A percentile compares a stretch with the other conserved stretches of the same genome.
These are phyloP conservation scores for Lachancea quebecensis DNA, from an alignment of 805 yeast species.

Conservation along the genomic window DNA sequence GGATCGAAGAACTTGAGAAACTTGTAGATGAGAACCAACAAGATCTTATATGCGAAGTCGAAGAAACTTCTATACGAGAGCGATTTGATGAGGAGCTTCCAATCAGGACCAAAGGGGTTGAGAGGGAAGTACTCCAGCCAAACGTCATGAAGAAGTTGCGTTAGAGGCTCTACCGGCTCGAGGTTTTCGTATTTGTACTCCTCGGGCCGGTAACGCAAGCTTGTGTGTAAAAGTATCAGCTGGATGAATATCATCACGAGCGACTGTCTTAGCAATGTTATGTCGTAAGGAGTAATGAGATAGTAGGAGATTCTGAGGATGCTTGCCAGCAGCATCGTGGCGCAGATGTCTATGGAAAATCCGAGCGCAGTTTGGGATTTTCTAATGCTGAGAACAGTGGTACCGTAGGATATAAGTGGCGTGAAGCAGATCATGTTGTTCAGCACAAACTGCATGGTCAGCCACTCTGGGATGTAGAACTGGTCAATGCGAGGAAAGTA, in stretches of 20 bases:
- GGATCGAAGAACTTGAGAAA: constrained; percentile 62
- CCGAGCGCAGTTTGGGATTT: constrained; percentile 63
- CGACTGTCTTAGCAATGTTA: constrained; percentile 71
- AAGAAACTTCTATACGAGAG: constrained; percentile 18
- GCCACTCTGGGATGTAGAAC: constrained; percentile 43
- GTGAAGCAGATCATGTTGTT: constrained; percentile 69
- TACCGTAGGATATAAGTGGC: constrained; percentile 81
- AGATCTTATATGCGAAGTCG: constrained; percentile 21
- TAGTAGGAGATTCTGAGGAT: constrained; percentile 70
- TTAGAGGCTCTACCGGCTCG: constrained; percentile 29
- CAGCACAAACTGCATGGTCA: constrained; percentile 48
- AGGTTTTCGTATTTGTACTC: constrained; percentile 36
- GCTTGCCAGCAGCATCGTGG: constrained; percentile 78
- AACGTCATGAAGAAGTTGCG: constrained; percentile 26
- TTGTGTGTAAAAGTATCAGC: constrained; percentile 51
- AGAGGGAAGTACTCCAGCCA: constrained; percentile 31
- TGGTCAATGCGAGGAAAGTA: constrained; percentile 36
- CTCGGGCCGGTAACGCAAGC: constrained; percentile 50
- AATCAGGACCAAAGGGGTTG: constrained; percentile 22
- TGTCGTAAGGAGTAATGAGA: constrained; percentile 72
- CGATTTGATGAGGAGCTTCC: constrained; percentile 23
- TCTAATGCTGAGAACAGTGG: constrained; percentile 67
- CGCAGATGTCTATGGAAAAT: constrained; percentile 87
- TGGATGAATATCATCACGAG: constrained; percentile 82
- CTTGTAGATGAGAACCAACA: constrained; percentile 31